Conservation (phyloP, 345 rosid genomes). For the Lenwebbia sp. region DNA sequence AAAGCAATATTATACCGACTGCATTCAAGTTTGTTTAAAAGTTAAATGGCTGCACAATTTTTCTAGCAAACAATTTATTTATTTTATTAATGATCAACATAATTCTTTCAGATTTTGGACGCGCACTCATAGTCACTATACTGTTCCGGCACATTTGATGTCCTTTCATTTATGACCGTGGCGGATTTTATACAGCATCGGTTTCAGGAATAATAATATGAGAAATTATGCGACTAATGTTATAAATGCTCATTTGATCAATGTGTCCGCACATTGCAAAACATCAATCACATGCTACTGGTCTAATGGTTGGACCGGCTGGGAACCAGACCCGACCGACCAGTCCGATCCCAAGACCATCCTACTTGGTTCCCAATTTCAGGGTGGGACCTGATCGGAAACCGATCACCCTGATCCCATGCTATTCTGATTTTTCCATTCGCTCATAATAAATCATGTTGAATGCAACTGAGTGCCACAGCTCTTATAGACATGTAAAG, state of each 20-base stretch:
- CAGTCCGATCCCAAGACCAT: too few species aligned
- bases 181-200: neutral
- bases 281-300: neutral
- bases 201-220: neutral
- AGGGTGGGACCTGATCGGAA: too few species aligned
- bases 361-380: too few species aligned
- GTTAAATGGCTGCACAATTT: neutral
- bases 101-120: neutral
- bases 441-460: neutral
- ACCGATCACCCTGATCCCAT: too few species aligned
- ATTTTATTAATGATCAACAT: neutral
- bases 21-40: neutral
- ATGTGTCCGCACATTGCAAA: neutral
- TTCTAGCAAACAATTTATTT: neutral
- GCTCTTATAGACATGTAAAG: neutral
- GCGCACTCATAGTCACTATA: accelerated
- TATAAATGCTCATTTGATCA: neutral
- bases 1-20: neutral
- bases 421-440: neutral
- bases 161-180: neutral
- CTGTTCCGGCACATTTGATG: neutral
- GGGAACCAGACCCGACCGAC: too few species aligned
- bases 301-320: too few species aligned
- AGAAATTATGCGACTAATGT: neutral
- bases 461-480: neutral